These are phyloP conservation scores for Dactylonectria macrodidyma DNA, from an alignment of 2,329 filamentous ascomycete species.

Conservation along the genomic window DNA sequence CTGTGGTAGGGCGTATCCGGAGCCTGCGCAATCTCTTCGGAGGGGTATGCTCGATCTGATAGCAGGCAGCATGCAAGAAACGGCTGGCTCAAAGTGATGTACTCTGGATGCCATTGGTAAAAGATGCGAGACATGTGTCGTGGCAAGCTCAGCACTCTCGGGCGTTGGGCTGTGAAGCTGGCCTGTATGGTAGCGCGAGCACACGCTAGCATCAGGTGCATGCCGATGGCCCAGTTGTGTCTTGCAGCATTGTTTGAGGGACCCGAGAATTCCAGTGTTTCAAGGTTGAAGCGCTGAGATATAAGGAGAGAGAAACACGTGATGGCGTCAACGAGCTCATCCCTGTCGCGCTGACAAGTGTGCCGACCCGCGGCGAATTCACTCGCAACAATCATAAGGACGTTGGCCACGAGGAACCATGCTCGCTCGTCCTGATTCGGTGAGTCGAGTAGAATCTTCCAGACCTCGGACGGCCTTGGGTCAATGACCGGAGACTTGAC, in stretches of 20 bases:
- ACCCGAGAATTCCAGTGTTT: background rate
- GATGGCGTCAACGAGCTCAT: slow-evolving; percentile 9
- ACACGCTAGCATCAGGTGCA: slow-evolving; percentile 15
- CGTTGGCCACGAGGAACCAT: slow-evolving; percentile 21
- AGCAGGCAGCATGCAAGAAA: slow-evolving; percentile 14
- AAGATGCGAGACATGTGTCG: slow-evolving; percentile 11
- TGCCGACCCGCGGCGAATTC: background rate
- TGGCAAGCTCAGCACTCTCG: background rate
- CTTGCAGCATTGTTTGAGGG: background rate
- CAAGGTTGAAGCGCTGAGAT: slow-evolving; percentile 8
- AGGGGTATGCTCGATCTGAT: slow-evolving; percentile 2
- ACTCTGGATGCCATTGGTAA: slow-evolving; percentile 18
- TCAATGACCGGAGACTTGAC: slow-evolving; percentile 13
- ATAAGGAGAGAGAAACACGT: slow-evolving; percentile 8
- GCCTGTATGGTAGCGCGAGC: slow-evolving; percentile 1
- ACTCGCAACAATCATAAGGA: slow-evolving; percentile 8
- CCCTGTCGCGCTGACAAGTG: slow-evolving; percentile 1
- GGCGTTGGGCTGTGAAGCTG: background rate
- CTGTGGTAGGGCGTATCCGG: background rate
- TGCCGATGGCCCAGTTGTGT: slow-evolving; percentile 19
- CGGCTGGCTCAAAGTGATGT: slow-evolving; percentile 12
- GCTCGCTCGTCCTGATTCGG: slow-evolving; percentile 21
- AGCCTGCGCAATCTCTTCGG: background rate
- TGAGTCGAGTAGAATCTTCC: slow-evolving; percentile 17
- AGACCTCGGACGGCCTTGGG: slow-evolving; percentile 12